Percentiles rank a stretch among this genome's conserved stretches.
These are phyloP conservation scores for Vigna reflexopilosa DNA, from an alignment of 306 rosid genomes.

Conservation along the genomic window DNA sequence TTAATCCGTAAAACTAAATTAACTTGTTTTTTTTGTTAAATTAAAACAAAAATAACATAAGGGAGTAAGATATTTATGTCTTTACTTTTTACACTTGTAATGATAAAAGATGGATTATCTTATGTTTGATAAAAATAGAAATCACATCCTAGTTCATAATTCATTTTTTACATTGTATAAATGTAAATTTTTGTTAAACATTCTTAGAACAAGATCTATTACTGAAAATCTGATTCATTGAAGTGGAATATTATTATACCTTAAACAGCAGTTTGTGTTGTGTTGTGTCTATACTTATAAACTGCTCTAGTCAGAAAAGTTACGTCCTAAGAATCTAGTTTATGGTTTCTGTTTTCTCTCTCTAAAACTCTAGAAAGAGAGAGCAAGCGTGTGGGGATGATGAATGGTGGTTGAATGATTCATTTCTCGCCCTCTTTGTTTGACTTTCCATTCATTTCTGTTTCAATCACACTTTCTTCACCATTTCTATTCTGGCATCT, in stretches of 20 bases:
- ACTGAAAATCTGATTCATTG: not conserved
- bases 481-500: not conserved
- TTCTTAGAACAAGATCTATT: not conserved
- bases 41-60: no score
- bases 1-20: no score
- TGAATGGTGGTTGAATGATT: conserved; percentile 37
- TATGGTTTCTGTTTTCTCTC: not conserved
- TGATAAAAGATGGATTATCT: no score
- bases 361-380: conserved; percentile 16
- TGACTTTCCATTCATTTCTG: conserved; percentile 44
- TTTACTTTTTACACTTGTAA: no score
- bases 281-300: not conserved
- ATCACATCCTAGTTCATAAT: no score
- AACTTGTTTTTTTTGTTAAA: no score
- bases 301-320: not conserved
- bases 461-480: conserved; percentile 21
- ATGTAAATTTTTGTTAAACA: no score
- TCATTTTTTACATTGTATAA: no score
- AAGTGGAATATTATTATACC: not conserved
- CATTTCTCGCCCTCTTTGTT: conserved; percentile 50
- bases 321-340: not conserved
- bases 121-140: no score
- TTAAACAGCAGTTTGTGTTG: not conserved
- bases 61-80: no score
- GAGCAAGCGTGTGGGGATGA: conserved; percentile 21